Conservation (phyloP, 2,329 filamentous ascomycete genomes). For the Aureobasidium pullulans region DNA sequence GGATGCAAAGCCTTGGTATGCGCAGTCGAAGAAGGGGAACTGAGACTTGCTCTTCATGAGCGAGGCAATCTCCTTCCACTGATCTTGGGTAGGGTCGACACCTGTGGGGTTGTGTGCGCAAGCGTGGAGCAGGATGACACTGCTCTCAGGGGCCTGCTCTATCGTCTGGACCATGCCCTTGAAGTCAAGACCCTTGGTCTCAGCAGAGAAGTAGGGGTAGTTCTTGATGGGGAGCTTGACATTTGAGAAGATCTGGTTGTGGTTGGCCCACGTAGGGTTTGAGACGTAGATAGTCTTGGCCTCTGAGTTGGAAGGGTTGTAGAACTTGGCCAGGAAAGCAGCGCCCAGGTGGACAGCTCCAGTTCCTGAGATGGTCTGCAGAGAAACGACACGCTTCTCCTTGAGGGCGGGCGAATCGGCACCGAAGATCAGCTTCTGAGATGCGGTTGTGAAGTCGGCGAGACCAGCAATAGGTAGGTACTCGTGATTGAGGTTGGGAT, state of each 20-base stretch:
- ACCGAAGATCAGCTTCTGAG: slow-evolving; percentile 84
- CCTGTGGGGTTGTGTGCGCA: slow-evolving; percentile 98
- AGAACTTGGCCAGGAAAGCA: slow-evolving; percentile 91
- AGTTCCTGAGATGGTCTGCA: slow-evolving; percentile 96
- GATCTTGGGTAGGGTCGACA: slow-evolving; percentile 85
- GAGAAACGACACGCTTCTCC: slow-evolving; percentile 71
- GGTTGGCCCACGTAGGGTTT: slow-evolving; percentile 95
- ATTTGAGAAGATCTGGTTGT: slow-evolving; percentile 96
- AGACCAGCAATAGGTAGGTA: slow-evolving; percentile 95
- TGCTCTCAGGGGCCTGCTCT: slow-evolving; percentile 59
- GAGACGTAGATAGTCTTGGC: slow-evolving; percentile 76
- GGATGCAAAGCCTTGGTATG: slow-evolving; percentile 96
- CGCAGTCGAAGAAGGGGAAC: slow-evolving; percentile 97
- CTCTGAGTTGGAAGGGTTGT: slow-evolving; percentile 52
- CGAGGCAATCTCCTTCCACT: slow-evolving; percentile 84
- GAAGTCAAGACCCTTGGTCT: slow-evolving; percentile 87
- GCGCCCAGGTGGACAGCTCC: slow-evolving; percentile 90
- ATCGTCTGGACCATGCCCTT: slow-evolving; percentile 84
- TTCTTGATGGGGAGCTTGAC: slow-evolving; percentile 68
- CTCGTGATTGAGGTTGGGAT: slow-evolving; percentile 92
- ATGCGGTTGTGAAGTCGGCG: slow-evolving; percentile 75
- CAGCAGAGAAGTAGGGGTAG: slow-evolving; percentile 90
- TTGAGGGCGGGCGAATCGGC: slow-evolving; percentile 69
- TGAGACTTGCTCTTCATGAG: slow-evolving; percentile 71
- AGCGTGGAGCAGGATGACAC: slow-evolving; percentile 28